These are phyloP conservation scores for Agapanthus africanus DNA, from an alignment of 106 monocot species.

Conservation along the genomic window DNA sequence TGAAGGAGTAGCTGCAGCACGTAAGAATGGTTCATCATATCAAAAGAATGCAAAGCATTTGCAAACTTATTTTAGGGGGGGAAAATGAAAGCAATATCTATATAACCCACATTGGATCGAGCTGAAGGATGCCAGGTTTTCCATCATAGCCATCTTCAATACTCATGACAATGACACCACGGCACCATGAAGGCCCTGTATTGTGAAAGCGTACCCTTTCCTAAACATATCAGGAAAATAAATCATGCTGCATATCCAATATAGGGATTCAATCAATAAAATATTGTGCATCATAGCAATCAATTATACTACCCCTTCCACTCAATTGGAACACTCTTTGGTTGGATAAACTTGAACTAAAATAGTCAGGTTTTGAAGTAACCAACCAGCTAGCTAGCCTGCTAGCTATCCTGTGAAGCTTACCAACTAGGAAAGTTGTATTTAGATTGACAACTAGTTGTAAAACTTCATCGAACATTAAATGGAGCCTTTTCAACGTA, in stretches of 20 bases:
- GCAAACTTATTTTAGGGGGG: not conserved
- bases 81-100: not conserved
- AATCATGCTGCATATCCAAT: not conserved
- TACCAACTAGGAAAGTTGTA: not conserved
- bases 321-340: not conserved
- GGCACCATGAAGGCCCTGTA: conserved; percentile 45
- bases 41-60: not conserved
- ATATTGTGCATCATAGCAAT: not conserved
- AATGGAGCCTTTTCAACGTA: not conserved
- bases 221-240: conserved; percentile 16
- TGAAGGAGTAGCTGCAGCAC: conserved; percentile 54
- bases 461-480: not conserved
- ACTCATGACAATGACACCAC: conserved; percentile 74
- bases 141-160: conserved; percentile 69
- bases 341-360: not conserved
- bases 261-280: too few relatives aligned
- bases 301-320: not conserved
- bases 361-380: not conserved
- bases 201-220: conserved; percentile 69
- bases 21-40: not conserved
- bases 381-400: not conserved
- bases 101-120: conserved; percentile 48
- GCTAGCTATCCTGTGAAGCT: not conserved
- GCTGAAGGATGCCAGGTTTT: conserved; percentile 49
- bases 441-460: too few relatives aligned